Evolutionary conservation across 768 basidiomycete species (phyloP), one percentile per base, ranked within the genome.

Genomic region (Infundibulicybe gibba): DNA sequence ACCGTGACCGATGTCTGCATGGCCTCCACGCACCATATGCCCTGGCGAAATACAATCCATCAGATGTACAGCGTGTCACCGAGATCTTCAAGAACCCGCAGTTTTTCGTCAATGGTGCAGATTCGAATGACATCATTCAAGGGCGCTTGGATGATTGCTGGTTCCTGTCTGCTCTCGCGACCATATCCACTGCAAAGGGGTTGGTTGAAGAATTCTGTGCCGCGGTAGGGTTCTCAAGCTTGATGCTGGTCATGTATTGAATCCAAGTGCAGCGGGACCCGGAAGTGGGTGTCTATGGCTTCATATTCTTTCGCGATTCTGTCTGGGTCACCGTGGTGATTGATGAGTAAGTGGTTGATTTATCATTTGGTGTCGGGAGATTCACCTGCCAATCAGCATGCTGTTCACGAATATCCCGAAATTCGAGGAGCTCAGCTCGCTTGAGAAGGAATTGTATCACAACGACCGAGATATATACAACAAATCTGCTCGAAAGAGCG

Each of bases 71-170:
- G 44, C 65, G 74, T 32, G 68, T 70, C 13, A 64, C 65, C 6
- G 72, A 82, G 52, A 79, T 81, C 12, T 82, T 80, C 49, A 68
- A 75, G 12, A 67, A 75, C 1, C 77, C 78, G 1, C 62, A 70
- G 21, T 80, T 80, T 59, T 75, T 74, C 50, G 58, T 69, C n/a
- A 66, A 74, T 41, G 75, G 70, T 19, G 67, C 72, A 0, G 65
- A 67, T 40, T 70, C 70, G 2, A 70, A 69, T 43, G 79, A 79
- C 50, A 71, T 80, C 32, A 63, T 72, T 2, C 79, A 80, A 62
- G 79, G 80, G 11, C 56, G 53, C 3, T 53, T 80, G n/a, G 76
- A 72, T 0, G 74, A 81, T 51, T 80, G 79, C 52, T 81, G 76
- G 76, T 79, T 81, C 55, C 53, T 81, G 6, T 73, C 71, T 5